These are phyloP conservation scores for Hypoxylon perforatum DNA, from an alignment of 495 filamentous ascomycete species.

Conservation along the genomic window DNA sequence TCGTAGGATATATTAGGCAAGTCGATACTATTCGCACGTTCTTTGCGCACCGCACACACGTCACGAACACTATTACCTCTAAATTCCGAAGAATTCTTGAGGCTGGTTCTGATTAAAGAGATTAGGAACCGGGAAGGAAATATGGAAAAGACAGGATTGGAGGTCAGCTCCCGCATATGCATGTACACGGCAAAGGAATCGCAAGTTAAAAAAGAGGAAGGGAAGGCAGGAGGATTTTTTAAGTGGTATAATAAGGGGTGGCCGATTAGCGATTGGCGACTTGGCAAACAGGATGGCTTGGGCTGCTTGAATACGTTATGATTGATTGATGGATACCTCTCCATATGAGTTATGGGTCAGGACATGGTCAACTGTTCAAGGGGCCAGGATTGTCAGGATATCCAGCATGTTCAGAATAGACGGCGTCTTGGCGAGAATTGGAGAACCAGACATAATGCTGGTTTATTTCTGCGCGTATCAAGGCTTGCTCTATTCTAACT, in stretches of 20 bases:
- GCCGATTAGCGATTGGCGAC: constrained; percentile 31
- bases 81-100: neutral
- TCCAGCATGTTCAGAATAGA: constrained; percentile 20
- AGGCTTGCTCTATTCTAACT: too few relatives aligned
- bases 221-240: constrained; percentile 34
- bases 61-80: neutral
- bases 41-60: neutral
- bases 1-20: constrained; percentile 24
- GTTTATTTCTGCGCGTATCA: too few relatives aligned
- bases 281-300: constrained; percentile 39
- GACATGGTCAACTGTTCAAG: too few relatives aligned
- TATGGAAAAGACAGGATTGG: constrained; percentile 39
- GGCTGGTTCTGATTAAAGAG: constrained; percentile 7
- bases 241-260: constrained; percentile 31
- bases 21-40: constrained; percentile 31
- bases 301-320: too few relatives aligned
- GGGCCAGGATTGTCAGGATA: neutral
- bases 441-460: neutral
- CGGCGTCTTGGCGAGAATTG: constrained; percentile 42
- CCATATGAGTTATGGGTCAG: constrained; percentile 15
- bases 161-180: constrained; percentile 36
- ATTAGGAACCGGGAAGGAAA: constrained; percentile 12
- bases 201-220: constrained; percentile 19
- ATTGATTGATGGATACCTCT: constrained; percentile 32
- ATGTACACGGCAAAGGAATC: constrained; percentile 23